phyloP scores from a whole-genome alignment of 257 asterid genomes.

The Penstemon davidsonii region DNA sequence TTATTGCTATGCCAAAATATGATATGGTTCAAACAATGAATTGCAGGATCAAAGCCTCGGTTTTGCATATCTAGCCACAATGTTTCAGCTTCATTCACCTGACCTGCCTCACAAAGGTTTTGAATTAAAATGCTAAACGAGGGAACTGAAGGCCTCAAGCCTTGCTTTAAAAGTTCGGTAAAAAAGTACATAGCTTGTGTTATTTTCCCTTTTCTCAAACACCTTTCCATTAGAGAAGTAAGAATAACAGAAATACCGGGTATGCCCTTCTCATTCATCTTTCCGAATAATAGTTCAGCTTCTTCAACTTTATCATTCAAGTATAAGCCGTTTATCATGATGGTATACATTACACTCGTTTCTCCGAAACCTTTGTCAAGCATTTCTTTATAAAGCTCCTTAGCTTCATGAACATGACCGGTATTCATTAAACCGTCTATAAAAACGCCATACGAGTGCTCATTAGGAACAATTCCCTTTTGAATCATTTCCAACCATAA shows the following conservation, averaged over 20 bases:
- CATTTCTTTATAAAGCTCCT: slow-evolving; percentile 64
- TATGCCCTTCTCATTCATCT: slow-evolving; percentile 54
- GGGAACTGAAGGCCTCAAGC: slow-evolving; percentile 47
- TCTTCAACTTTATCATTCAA: slow-evolving; percentile 46
- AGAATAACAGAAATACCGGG: slow-evolving; percentile 45
- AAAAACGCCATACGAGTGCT: slow-evolving; percentile 51
- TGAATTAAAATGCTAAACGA: slow-evolving; percentile 42
- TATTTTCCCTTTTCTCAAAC: slow-evolving; percentile 42
- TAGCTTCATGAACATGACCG: slow-evolving; percentile 56
- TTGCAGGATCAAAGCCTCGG: slow-evolving; percentile 45
- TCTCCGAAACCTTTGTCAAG: slow-evolving; percentile 47
- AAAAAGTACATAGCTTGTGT: slow-evolving; percentile 39
- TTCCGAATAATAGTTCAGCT: slow-evolving; percentile 46
- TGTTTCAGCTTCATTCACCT: slow-evolving; percentile 48
- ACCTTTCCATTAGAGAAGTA: slow-evolving; percentile 56
- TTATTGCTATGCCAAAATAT: slow-evolving; percentile 48
- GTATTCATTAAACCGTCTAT: slow-evolving; percentile 54
- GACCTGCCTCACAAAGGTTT: slow-evolving; percentile 50
- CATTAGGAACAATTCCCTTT: slow-evolving; percentile 53
- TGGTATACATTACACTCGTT: slow-evolving; percentile 50
- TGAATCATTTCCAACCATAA: slow-evolving; percentile 76
- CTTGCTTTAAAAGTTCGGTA: slow-evolving; percentile 45
- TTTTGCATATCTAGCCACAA: slow-evolving; percentile 58
- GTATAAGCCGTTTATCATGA: slow-evolving; percentile 62
- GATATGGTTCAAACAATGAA: slow-evolving; percentile 39